Conservation (phyloP, 2,329 filamentous ascomycete species). For the Drechslera avenae region DNA sequence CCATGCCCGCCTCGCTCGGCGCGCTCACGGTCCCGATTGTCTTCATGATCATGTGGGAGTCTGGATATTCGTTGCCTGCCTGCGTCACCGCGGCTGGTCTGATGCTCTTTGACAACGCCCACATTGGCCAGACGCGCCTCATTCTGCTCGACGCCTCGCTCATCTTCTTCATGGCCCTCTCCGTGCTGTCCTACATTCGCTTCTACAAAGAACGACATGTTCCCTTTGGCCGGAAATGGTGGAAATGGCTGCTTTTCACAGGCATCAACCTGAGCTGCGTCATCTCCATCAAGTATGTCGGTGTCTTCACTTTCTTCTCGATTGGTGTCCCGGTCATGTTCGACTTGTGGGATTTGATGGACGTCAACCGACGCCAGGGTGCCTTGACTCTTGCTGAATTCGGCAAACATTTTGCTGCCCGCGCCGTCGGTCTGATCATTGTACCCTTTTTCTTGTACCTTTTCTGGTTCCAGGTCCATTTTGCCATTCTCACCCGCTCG, state of each 20-base stretch:
- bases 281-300: slow-evolving; percentile 98
- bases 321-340: slow-evolving; percentile 93
- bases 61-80: slow-evolving; percentile 92
- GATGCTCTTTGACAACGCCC: slow-evolving; percentile 94
- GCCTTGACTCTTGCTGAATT: slow-evolving; percentile 80
- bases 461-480: slow-evolving; percentile 99
- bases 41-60: slow-evolving; percentile 99
- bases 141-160: slow-evolving; percentile 94
- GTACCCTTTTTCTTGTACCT: slow-evolving; percentile 97
- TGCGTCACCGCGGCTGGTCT: slow-evolving; percentile 84
- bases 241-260: slow-evolving; percentile 98
- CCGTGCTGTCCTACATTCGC: slow-evolving; percentile 89
- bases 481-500: slow-evolving; percentile 83
- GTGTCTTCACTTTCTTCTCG: slow-evolving; percentile 94
- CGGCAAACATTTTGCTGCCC: slow-evolving; percentile 85
- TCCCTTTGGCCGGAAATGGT: slow-evolving; percentile 95
- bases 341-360: slow-evolving; percentile 91
- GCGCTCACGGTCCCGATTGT: slow-evolving; percentile 91
- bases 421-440: slow-evolving; percentile 82
- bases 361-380: slow-evolving; percentile 83
- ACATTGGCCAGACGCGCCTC: slow-evolving; percentile 93
- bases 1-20: slow-evolving; percentile 88
- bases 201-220: slow-evolving; percentile 96
- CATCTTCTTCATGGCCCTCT: slow-evolving; percentile 94
- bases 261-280: slow-evolving; percentile 95